A percentile compares a stretch with the other conserved stretches of the same genome.
Evolutionary conservation across 2,329 filamentous ascomycete genomes (phyloP).

Genomic region (Calonectria pauciramosa): DNA sequence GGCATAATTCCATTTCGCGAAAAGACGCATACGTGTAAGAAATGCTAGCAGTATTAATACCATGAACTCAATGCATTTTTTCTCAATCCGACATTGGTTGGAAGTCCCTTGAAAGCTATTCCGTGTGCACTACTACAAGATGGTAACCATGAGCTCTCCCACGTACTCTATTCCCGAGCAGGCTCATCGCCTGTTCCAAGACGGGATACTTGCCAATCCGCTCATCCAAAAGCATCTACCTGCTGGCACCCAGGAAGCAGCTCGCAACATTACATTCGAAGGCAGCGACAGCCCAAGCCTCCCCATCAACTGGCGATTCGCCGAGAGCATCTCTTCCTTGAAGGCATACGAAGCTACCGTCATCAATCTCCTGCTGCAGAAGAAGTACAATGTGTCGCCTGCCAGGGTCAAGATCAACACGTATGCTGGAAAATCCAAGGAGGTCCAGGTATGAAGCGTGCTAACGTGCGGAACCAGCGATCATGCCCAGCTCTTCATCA

Average conservation of each 20-base stretch:
- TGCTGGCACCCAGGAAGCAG: not conserved
- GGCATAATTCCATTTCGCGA: not conserved
- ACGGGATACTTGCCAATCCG: not conserved
- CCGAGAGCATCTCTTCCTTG: slow-evolving; percentile 64
- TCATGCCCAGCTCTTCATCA: slow-evolving; percentile 18
- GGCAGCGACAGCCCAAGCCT: slow-evolving; percentile 60
- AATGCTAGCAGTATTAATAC: not conserved
- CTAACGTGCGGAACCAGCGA: not conserved
- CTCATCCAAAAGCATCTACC: not conserved
- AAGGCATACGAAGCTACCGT: slow-evolving; percentile 64
- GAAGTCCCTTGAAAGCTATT: not conserved
- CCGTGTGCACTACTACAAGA: not conserved
- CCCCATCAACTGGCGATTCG: slow-evolving; percentile 69
- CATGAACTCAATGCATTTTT: not conserved
- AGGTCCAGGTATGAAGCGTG: not conserved
- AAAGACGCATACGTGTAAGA: not conserved
- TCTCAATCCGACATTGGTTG: not conserved
- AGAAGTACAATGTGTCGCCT: slow-evolving; percentile 59
- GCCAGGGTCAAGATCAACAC: slow-evolving; percentile 61
- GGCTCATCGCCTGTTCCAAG: not conserved
- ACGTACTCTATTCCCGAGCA: not conserved
- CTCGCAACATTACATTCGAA: slow-evolving; percentile 48
- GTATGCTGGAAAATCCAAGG: slow-evolving; percentile 34
- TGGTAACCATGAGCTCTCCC: not conserved
- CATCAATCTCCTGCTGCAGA: slow-evolving; percentile 57